Base-by-base conservation (phyloP, 1,284 basidiomycete genomes). In the Fomitopsis palustris region DNA sequence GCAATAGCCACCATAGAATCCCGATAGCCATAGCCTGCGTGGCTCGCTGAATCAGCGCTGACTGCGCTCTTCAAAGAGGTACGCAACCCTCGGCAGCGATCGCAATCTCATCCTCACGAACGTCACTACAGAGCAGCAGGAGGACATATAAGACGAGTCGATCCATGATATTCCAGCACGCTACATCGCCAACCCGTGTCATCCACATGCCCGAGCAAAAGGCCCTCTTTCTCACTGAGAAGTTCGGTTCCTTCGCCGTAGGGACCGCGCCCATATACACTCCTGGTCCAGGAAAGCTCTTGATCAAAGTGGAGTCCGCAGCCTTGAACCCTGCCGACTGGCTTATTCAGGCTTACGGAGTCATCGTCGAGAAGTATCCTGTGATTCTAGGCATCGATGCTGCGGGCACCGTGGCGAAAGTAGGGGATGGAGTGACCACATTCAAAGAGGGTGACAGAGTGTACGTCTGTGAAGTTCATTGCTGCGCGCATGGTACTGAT, bases 271-370 rank as follows among this genome's bases (percentile, higher is more conserved):
- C 67, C n/a, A 64, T 80, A n/a, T 76, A 75, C 2, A 72, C 64
- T 38, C 77, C 79, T 2, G 72, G 69, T 10, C 64, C 69, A 4
- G 76, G 75, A 4, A 72, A 83, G 61, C 61, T 84, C 3, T 70
- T 82, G 25, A 72, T 83, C 56, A 78, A 77, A 60, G 60, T 82
- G 35, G 61, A 76, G 8, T 64, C 79, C 0, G 61, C 72, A 14
- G 77, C 72, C 2, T 70, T 84, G 12, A 83, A 83, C 63, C 81
- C 81, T 6, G 62, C 78, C 19, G 82, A 82, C 65, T 81, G 74
- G 66, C 79, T 78, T 62, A 35, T 76, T n/a, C 74, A 73, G 38
- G 68, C 64, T 35, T 65, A 62, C 41, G 66, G 64, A 4, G n/a
- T 64, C 23, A 41, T 69, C 41, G 25, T 69, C 17, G 56, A 67